Evolutionary conservation across 306 rosid genomes (phyloP), one percentile per base, ranked within the genome.

Genomic region (Lotus japonicus): DNA sequence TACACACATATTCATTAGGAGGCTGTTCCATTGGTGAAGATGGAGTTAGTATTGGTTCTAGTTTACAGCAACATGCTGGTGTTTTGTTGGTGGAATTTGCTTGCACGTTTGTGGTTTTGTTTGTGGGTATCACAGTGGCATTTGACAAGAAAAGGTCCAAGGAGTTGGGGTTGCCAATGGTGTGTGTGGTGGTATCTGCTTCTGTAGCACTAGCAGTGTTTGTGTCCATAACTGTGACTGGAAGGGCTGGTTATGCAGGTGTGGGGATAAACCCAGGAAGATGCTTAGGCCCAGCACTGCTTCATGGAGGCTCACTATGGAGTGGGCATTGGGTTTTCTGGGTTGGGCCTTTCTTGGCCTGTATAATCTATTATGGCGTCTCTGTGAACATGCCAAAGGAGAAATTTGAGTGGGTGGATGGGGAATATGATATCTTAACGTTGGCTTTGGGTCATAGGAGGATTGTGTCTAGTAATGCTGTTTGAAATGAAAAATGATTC

Each of bases 311-410:
- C 0, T 33, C 14, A 3, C 17, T 90, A 15, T 88, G 97, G 95
- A 33, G 81, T 3, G 92, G 87, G 2, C 97, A 88, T 75, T 90
- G 92, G 95, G 87, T 88, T 68, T 86, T 84, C 7, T 88, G 92
- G 92, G 31, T 81, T 46, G 95, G 95, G 35, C 91, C 97, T 39
- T 75, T 87, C 41, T 73, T 81, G 70, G 92, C 92, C 6, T 88
- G 95, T 6, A 9, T 71, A 17, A 35, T 60, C 4, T 87, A 87
- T 61, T 82, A 78, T 77, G 69, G n/a, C 39, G 48, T 85, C 28
- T 83, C 89, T n/a, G 2, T 74, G 1, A 82, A 78, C 58, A 38
- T 86, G n/a, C 90, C 90, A 0, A 81, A 60, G 28, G 71, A 62
- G 68, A 77, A 60, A 18, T 41, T 82, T 46, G 33, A 5, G 19